Conservation (phyloP, 2,329 filamentous ascomycete species). For the Botrytis pseudocinerea region DNA sequence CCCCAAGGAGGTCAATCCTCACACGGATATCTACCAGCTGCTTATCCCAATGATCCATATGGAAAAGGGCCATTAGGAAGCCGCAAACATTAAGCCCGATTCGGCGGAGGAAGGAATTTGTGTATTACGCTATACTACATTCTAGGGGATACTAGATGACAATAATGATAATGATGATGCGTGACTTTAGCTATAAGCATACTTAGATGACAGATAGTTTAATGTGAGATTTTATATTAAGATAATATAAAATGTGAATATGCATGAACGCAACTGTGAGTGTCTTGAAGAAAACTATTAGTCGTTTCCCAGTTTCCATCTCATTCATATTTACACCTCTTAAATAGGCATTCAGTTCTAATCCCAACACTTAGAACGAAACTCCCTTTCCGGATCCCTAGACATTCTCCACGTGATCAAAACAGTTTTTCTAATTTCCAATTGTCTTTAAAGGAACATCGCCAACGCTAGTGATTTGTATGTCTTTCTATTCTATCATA, state of each 20-base stretch:
- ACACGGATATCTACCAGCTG: neutral
- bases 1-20: neutral
- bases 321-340: neutral
- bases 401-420: neutral
- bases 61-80: neutral
- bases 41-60: neutral
- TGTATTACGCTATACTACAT: neutral
- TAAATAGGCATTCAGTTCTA: no score
- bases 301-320: neutral
- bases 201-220: neutral
- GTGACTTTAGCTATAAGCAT: neutral
- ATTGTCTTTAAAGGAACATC: neutral
- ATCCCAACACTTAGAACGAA: neutral
- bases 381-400: fast-evolving
- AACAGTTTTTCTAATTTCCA: neutral
- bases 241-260: neutral
- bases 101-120: neutral
- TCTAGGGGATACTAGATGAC: neutral
- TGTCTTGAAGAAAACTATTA: neutral
- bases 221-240: neutral
- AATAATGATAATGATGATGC: neutral
- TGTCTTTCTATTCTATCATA: neutral
- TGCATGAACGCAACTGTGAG: neutral
- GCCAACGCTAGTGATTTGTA: fast-evolving
- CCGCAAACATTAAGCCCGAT: neutral